A percentile compares a stretch with the other conserved stretches of the same genome.
phyloP scores from a whole-genome alignment of 371 early-diverging fungal species.

The Mucor piriformis region DNA sequence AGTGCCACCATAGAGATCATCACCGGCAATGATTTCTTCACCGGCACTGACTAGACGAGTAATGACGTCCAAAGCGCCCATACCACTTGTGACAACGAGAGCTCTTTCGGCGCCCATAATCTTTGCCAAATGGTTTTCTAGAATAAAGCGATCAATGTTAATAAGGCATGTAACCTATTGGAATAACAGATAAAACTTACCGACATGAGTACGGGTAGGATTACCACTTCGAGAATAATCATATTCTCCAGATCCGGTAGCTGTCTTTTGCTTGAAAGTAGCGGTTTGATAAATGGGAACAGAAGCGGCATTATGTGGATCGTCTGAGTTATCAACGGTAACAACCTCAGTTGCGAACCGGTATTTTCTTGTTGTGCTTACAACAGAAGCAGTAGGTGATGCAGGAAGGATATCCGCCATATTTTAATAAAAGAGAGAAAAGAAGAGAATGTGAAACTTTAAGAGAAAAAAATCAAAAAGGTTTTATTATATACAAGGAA shows the following conservation, averaged over 20 bases:
- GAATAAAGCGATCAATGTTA: neutral
- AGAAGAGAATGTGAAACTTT: slow-evolving; percentile 8
- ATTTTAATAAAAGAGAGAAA: neutral
- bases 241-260: slow-evolving; percentile 85
- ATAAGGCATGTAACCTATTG: neutral
- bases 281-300: slow-evolving; percentile 97
- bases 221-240: slow-evolving; percentile 93
- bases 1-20: slow-evolving; percentile 91
- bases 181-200: slow-evolving; percentile 57
- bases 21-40: slow-evolving; percentile 86
- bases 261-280: slow-evolving; percentile 89
- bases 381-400: slow-evolving; percentile 42
- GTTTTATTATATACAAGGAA: slow-evolving; percentile 12
- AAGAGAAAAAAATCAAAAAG: slow-evolving; percentile 1
- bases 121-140: slow-evolving; percentile 86
- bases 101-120: slow-evolving; percentile 82
- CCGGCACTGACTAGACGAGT: slow-evolving; percentile 77
- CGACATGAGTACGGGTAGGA: slow-evolving; percentile 86
- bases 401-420: slow-evolving; percentile 35
- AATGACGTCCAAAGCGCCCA: slow-evolving; percentile 88
- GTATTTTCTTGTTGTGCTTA: slow-evolving; percentile 56
- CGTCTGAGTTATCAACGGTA: slow-evolving; percentile 76
- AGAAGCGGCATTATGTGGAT: slow-evolving; percentile 89
- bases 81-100: slow-evolving; percentile 83
- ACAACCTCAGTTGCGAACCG: slow-evolving; percentile 89